Evolutionary conservation across 23 red algal genomes (phyloP).

Genomic region (Agarophyton chilense): DNA sequence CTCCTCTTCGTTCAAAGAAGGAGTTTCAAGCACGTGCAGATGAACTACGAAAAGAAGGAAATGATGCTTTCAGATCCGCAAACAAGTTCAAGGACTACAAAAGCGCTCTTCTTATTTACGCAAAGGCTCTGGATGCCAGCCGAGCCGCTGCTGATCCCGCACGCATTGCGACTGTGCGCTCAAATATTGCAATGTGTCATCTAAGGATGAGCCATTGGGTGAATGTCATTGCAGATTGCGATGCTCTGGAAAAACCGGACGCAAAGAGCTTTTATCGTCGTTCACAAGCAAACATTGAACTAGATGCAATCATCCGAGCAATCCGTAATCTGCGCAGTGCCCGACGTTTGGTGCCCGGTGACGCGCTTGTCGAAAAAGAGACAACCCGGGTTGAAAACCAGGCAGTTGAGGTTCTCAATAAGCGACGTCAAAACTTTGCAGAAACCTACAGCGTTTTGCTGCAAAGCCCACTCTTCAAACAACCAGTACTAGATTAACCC

Average conservation of each 20-base stretch:
- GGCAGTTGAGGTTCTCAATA: background rate
- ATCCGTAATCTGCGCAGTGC: constrained; percentile 27
- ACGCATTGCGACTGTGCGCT: background rate
- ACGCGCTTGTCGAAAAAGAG: constrained; percentile 10
- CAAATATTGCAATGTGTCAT: constrained; percentile 48
- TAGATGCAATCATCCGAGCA: constrained; percentile 26
- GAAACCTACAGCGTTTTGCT: constrained; percentile 40
- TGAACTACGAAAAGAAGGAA: constrained; percentile 8
- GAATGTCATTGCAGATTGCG: constrained; percentile 22
- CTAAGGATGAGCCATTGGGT: constrained; percentile 33
- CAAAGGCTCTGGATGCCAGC: constrained; percentile 32
- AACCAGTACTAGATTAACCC: constrained; percentile 24
- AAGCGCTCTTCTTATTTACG: constrained; percentile 23
- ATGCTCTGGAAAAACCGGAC: constrained; percentile 17
- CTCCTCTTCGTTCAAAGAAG: background rate
- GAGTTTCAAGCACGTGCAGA: constrained; percentile 26
- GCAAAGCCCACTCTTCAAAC: constrained; percentile 28
- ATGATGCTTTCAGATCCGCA: constrained; percentile 24
- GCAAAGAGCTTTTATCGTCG: constrained; percentile 48
- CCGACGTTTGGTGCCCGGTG: constrained; percentile 11
- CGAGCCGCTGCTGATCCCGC: background rate
- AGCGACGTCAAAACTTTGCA: constrained; percentile 46
- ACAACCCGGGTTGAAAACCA: constrained; percentile 10
- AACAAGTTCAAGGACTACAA: constrained; percentile 33
- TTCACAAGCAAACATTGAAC: constrained; percentile 10